Evolutionary conservation across 2,329 filamentous ascomycete species (phyloP), one percentile per base, ranked within the genome.

Genomic region (Hypoxylon sp.): DNA sequence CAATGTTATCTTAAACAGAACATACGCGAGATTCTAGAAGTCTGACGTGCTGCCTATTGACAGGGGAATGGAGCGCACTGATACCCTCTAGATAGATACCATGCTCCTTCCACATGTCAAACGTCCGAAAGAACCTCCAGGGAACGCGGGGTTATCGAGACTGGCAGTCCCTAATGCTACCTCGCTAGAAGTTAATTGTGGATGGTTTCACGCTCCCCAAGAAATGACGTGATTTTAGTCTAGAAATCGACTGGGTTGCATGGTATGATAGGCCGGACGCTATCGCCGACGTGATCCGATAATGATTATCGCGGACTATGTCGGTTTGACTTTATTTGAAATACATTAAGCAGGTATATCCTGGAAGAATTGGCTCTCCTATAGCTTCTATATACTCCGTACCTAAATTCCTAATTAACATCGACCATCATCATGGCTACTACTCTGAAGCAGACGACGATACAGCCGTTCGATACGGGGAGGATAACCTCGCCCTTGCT

Each of bases 401-500:
- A 20, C 20, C 20, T 20, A 8, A 37, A 54, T 22, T 8, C 27
- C 10, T 20, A 44, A 14, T 27, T 14, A 42, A 33, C n/a, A 44
- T 42, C 33, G 11, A 51, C 27, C 31, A 48, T 37, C 46, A 42
- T 46, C 46, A 70, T 70, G 67, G 54, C 70, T 78, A 64, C 71
- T 27, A 82, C 79, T 31, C 65, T 71, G 6, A 80, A 82, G 20
- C 82, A 64, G 31, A 17, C 50, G 6, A 22, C 48, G 2, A 50
- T 59, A 40, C 49, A 42, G 17, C 3, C 55, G n/a, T 50, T 51
- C 6, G 37, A 66, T 25, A 27, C 44, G 1, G 60, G 22, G 5
- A 49, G 42, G 13, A 42, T 56, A 31, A n/a, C 33, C 1, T 60
- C 55, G 3, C 61, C 71, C 25, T 33, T 55, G 49, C 30, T 74